Evolutionary conservation across 805 yeast genomes (phyloP).

Genomic region (Yueomyces sp.): DNA sequence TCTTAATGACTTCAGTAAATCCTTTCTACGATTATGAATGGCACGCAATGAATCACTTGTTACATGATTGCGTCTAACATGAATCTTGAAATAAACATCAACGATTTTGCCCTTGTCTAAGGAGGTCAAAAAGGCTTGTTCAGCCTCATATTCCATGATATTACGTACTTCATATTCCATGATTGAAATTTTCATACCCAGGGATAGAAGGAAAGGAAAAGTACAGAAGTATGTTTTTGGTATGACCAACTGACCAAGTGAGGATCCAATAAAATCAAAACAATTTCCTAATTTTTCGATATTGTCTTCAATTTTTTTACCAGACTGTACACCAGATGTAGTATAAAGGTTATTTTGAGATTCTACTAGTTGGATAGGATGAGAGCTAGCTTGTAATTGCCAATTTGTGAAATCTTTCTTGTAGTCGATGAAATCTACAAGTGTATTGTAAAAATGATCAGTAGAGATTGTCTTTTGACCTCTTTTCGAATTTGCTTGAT

Average conservation of each 20-base stretch:
- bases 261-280: background rate
- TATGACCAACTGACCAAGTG: too few species aligned
- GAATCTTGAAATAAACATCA: constrained; percentile 56
- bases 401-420: constrained; percentile 75
- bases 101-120: constrained; percentile 46
- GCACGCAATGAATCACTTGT: constrained; percentile 63
- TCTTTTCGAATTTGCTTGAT: constrained; percentile 33
- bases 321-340: too few species aligned
- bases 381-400: constrained; percentile 18
- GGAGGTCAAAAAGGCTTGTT: constrained; percentile 73
- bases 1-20: constrained; percentile 59
- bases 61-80: constrained; percentile 53
- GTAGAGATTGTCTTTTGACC: constrained; percentile 20
- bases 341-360: background rate
- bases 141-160: constrained; percentile 78
- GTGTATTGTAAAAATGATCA: constrained; percentile 48
- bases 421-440: constrained; percentile 69
- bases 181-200: constrained; percentile 72
- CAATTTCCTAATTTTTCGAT: background rate
- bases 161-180: constrained; percentile 70
- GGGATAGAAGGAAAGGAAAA: constrained; percentile 66
- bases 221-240: constrained; percentile 41
- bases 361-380: too few species aligned
- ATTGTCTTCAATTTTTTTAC: background rate
- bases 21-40: constrained; percentile 40